These are phyloP conservation scores for Clavariopsis aquatica DNA, from an alignment of 495 filamentous ascomycete species.

Conservation along the genomic window DNA sequence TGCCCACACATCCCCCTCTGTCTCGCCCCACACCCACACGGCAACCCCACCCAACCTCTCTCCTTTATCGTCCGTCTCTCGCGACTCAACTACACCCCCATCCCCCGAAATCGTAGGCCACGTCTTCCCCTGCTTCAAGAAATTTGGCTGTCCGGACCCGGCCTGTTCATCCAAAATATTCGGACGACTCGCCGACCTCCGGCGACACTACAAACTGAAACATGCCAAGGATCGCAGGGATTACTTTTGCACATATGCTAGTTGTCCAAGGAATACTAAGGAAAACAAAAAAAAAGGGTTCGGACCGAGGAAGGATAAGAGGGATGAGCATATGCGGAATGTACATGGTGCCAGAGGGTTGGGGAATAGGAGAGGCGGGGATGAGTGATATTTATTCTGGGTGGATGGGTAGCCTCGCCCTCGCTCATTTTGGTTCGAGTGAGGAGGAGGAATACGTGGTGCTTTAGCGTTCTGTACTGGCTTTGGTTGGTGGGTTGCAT, in stretches of 20 bases:
- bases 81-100: not conserved
- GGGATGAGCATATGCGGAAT: constrained; percentile 26
- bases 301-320: constrained; percentile 22
- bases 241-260: constrained; percentile 1
- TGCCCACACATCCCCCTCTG: no score
- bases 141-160: constrained; percentile 2
- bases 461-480: no score
- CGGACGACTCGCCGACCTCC: constrained; percentile 16
- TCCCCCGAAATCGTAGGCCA: not conserved
- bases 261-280: constrained; percentile 1
- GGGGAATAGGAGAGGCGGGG: not conserved
- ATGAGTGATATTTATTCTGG: not conserved
- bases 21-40: no score
- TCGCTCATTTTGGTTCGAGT: no score
- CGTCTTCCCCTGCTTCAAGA: constrained; percentile 6
- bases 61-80: no score
- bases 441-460: no score
- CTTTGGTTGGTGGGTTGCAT: no score
- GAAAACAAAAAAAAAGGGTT: constrained; percentile 5
- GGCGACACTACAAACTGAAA: constrained; percentile 3
- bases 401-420: no score
- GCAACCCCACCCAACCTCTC: not conserved
- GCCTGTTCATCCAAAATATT: constrained; percentile 5
- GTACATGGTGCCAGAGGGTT: constrained; percentile 4
- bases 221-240: not conserved